These are phyloP conservation scores for Lactifluus echinatus DNA, from an alignment of 768 basidiomycete species.

Conservation along the genomic window DNA sequence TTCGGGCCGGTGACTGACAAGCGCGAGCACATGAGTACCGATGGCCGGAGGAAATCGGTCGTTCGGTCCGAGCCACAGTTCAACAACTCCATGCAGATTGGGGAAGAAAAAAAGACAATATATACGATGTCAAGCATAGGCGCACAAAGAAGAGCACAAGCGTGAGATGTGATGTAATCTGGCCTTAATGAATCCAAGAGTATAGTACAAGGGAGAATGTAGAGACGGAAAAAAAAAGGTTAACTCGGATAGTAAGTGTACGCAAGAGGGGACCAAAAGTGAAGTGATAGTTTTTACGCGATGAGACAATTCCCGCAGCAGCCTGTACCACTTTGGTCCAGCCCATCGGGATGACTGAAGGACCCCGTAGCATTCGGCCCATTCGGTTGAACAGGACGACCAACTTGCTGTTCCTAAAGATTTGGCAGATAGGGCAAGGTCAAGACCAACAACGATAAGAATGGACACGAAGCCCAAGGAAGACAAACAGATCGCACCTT, in stretches of 20 bases:
- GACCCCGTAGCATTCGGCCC: constrained; percentile 36
- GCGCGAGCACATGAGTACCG: no score
- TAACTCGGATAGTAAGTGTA: constrained; percentile 5
- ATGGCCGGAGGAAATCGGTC: no score
- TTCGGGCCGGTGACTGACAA: not conserved
- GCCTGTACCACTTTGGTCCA: constrained; percentile 46
- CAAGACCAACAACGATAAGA: not conserved
- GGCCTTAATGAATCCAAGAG: constrained; percentile 11
- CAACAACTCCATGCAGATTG: not conserved
- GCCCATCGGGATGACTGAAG: constrained; percentile 39
- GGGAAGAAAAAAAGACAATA: not conserved
- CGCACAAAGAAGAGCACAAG: not conserved
- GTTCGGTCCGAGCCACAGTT: not conserved
- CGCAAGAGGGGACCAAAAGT: constrained; percentile 7
- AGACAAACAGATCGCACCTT: constrained; percentile 44
- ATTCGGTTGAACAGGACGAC: constrained; percentile 53
- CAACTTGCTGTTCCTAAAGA: constrained; percentile 65
- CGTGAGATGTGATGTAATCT: constrained; percentile 5
- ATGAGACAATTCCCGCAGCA: constrained; percentile 70
- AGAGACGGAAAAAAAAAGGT: not conserved
- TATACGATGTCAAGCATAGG: constrained; percentile 6
- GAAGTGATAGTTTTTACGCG: constrained; percentile 26
- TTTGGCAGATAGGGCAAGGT: not conserved
- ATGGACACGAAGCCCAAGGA: not conserved
- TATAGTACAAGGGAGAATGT: constrained; percentile 10